Conservation (phyloP, 768 basidiomycete species). For the Pleurotus citrinopileatus region DNA sequence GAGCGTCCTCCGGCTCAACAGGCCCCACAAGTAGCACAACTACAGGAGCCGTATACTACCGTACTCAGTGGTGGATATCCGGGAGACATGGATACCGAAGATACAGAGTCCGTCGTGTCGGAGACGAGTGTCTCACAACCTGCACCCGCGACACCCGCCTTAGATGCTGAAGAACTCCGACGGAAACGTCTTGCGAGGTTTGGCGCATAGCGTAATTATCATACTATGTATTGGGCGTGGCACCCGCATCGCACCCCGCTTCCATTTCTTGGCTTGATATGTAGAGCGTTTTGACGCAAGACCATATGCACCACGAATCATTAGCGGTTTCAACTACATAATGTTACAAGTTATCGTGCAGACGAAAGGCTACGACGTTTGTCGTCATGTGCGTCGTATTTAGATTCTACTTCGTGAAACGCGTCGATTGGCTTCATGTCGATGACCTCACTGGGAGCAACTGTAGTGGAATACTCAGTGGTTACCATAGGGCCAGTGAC, state of each 20-base stretch:
- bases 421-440: conserved; percentile 7
- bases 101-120: conserved; percentile 33
- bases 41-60: not conserved
- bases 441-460: not conserved
- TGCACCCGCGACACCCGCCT: conserved; percentile 29
- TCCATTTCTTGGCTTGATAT: no score
- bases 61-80: conserved; percentile 15
- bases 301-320: no score
- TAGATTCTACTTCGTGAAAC: not conserved
- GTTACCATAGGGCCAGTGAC: not conserved
- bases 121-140: conserved; percentile 29
- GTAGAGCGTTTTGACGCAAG: not conserved
- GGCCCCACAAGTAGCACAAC: not conserved
- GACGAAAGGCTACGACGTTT: not conserved
- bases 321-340: no score
- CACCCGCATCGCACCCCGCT: no score
- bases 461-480: not conserved
- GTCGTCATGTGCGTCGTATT: not conserved
- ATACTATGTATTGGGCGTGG: no score
- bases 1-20: not conserved
- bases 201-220: conserved; percentile 41
- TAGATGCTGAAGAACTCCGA: conserved; percentile 66
- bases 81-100: conserved; percentile 21
- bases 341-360: no score
- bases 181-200: conserved; percentile 63